A percentile compares a stretch with the other conserved stretches of the same genome.
These are phyloP conservation scores for Geoglossum cookeanum DNA, from an alignment of 2,329 filamentous ascomycete species.

Conservation along the genomic window DNA sequence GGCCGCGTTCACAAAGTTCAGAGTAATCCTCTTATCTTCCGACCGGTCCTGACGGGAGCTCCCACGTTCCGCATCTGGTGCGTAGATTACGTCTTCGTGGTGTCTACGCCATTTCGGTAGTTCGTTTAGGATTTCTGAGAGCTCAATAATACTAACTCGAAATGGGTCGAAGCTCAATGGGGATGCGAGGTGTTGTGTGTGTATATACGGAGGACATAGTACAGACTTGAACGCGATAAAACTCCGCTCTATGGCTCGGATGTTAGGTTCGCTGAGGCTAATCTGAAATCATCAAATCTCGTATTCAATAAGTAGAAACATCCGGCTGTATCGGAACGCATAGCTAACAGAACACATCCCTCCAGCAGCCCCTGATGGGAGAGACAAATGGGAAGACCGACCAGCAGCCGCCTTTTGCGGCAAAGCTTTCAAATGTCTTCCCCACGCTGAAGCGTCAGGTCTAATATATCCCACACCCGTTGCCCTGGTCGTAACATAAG, in stretches of 20 bases:
- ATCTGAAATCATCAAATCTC: constrained; percentile 38
- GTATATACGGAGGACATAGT: no score
- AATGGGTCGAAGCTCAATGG: no score
- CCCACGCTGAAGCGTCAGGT: no score
- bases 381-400: no score
- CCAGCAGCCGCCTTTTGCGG: no score
- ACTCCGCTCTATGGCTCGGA: constrained; percentile 85
- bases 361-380: neutral
- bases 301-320: constrained; percentile 44
- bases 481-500: no score
- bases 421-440: no score
- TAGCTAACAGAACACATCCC: constrained; percentile 25
- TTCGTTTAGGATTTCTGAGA: constrained; percentile 28
- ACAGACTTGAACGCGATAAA: no score
- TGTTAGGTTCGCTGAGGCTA: constrained; percentile 58
- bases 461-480: no score
- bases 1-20: constrained; percentile 38
- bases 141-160: constrained; percentile 15
- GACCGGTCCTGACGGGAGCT: constrained; percentile 45
- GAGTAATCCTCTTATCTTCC: constrained; percentile 41
- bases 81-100: constrained; percentile 44
- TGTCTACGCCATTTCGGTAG: constrained; percentile 32
- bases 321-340: constrained; percentile 50
- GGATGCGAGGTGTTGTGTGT: no score
- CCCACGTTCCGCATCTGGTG: constrained; percentile 30